Evolutionary conservation across 306 rosid genomes (phyloP).

Genomic region (Begonia masoniana): DNA sequence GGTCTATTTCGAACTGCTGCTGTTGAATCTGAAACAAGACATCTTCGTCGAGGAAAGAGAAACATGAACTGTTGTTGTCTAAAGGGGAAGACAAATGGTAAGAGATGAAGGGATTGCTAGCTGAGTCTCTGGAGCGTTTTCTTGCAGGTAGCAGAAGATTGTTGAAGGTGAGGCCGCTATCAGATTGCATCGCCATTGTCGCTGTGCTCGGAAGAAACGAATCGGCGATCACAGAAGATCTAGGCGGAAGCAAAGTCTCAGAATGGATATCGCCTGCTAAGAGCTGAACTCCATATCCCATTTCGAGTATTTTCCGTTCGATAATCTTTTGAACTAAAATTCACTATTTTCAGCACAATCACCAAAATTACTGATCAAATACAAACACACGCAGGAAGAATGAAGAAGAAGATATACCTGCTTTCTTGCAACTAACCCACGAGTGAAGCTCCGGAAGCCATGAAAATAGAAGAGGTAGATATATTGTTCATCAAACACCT

Average conservation of each 20-base stretch:
- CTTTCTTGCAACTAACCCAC: no score
- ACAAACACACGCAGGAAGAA: no score
- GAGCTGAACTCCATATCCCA: constrained; percentile 32
- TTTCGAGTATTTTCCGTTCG: background rate
- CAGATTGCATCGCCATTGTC: constrained; percentile 2
- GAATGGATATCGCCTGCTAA: constrained; percentile 18
- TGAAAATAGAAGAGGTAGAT: no score
- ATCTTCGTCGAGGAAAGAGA: constrained; percentile 74
- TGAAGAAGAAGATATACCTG: no score
- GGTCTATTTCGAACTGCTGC: constrained; percentile 56
- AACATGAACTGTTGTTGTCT: constrained; percentile 21
- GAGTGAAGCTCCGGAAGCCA: no score
- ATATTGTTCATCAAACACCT: no score
- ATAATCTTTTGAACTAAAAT: no score
- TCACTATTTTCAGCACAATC: no score
- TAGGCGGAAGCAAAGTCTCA: constrained; percentile 30
- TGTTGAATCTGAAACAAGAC: constrained; percentile 48
- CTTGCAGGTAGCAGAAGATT: constrained; percentile 4
- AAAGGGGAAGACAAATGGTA: constrained; percentile 11
- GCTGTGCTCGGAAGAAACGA: constrained; percentile 18
- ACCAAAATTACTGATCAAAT: no score
- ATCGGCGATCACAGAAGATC: constrained; percentile 25
- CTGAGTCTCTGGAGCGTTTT: constrained; percentile 45
- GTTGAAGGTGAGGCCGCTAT: constrained; percentile 7
- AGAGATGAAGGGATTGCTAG: constrained; percentile 9